Base-by-base conservation (phyloP, 2,329 filamentous ascomycete species). In the Chaetomiaceae sp. region DNA sequence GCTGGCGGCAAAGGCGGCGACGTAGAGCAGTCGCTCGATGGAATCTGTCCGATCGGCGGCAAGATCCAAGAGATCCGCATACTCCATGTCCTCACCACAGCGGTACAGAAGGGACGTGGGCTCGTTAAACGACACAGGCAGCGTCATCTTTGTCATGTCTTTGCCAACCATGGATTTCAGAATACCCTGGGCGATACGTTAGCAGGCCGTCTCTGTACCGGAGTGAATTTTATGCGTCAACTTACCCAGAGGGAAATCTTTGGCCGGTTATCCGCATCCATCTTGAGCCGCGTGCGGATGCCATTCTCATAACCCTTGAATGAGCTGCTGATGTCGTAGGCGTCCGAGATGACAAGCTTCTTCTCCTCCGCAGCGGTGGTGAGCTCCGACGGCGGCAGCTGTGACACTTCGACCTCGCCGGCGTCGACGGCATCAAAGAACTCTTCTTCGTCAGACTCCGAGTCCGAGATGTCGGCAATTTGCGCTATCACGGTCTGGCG, bases 161-260 rank as follows among this genome's bases (percentile, higher is more conserved):
- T 99, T 97, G 57, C 93, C 93, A 69, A 99, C 96, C 93, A 99
- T 97, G 19, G 92, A 97, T 73, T 97, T 99, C 57, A 99, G 74
- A 60, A 99, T 96, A 59, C 87, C 86, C 91, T 96, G 45, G 7
- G 53, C n/a, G 12, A 33, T 17, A 9, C 35, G 56, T 68, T 55
- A 68, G 64, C 23, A 12, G 19, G 4, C 10, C 6, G 6, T 3
- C 2, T 7, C 25, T 27, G 6, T 27, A 27, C 25, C 25, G 25
- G 1, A 27, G 25, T 7, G 25, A 10, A 6, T 10, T 27, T 27
- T 27, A 10, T 6, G 6, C 2, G 6, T n/a, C n/a, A 5, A 72
- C 86, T 71, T 80, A 95, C 91, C 93, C 93, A 99, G 38, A 99
- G 82, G 25, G 87, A 93, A 55, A 97, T 89, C 73, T 92, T 96